A percentile compares a stretch with the other conserved stretches of the same genome.
Evolutionary conservation across 2,329 filamentous ascomycete species (phyloP).

Genomic region (Stagonosporopsis chrysanthemi): DNA sequence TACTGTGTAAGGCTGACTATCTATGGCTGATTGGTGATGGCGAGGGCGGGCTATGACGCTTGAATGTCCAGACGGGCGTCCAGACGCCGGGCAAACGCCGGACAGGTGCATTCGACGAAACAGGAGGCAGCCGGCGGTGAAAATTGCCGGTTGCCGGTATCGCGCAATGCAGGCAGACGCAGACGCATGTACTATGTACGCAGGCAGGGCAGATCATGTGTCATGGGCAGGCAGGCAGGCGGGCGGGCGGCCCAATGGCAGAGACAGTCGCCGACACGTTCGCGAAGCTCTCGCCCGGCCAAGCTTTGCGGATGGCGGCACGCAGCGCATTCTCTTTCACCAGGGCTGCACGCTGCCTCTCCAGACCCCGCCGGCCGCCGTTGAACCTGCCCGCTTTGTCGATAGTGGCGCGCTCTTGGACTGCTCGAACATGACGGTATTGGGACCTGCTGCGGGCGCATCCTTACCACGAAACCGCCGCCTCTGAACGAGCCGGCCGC

Average conservation of each 20-base stretch:
- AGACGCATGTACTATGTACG: too few relatives aligned
- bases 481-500: background rate
- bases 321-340: slow-evolving; percentile 16
- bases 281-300: slow-evolving; percentile 10
- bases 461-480: slow-evolving; percentile 15
- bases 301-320: slow-evolving; percentile 13
- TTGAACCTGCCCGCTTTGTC: slow-evolving; percentile 20
- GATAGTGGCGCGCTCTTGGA: slow-evolving; percentile 9
- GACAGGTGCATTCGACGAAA: background rate
- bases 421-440: slow-evolving; percentile 26
- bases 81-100: slow-evolving; percentile 9
- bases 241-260: slow-evolving; percentile 7
- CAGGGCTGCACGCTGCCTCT: slow-evolving; percentile 10
- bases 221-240: slow-evolving; percentile 8
- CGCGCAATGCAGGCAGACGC: background rate
- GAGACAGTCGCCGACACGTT: slow-evolving; percentile 12
- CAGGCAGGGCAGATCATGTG: slow-evolving; percentile 5
- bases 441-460: slow-evolving; percentile 20
- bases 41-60: slow-evolving; percentile 11
- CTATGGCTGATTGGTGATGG: background rate
- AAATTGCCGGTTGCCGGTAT: slow-evolving; percentile 6
- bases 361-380: slow-evolving; percentile 9
- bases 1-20: slow-evolving; percentile 3
- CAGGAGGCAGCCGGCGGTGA: slow-evolving; percentile 20
- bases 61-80: background rate